Percentiles rank a stretch among this genome's conserved stretches.
Evolutionary conservation across 2,329 filamentous ascomycete species (phyloP).

Genomic region (Geosmithia flava): DNA sequence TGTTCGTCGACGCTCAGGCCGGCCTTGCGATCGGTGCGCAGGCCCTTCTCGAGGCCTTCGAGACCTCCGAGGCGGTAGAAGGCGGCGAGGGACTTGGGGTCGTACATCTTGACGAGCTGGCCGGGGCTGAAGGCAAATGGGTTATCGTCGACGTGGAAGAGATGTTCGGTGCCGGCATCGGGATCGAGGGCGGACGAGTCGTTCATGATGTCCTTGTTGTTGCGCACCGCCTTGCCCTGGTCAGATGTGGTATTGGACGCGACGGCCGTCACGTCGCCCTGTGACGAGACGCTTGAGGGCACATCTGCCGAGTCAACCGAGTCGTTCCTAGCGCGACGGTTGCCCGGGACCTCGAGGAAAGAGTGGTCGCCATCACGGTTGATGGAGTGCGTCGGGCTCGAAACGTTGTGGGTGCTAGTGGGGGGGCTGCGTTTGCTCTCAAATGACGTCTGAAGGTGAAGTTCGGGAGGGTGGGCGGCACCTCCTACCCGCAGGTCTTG

Average conservation of each 20-base stretch:
- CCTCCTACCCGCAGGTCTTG: not conserved
- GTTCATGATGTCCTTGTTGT: constrained; percentile 44
- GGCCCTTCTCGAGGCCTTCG: constrained; percentile 63
- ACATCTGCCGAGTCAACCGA: constrained; percentile 58
- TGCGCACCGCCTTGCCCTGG: constrained; percentile 20
- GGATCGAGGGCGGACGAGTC: constrained; percentile 60
- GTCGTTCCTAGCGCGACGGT: constrained; percentile 48
- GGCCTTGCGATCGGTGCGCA: constrained; percentile 58
- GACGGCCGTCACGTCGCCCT: constrained; percentile 49
- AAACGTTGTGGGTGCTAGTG: constrained; percentile 62
- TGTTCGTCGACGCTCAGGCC: constrained; percentile 71
- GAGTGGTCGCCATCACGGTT: constrained; percentile 32
- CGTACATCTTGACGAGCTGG: constrained; percentile 75
- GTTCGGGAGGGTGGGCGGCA: constrained; percentile 20
- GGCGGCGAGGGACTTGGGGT: constrained; percentile 75
- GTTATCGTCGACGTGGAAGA: constrained; percentile 67
- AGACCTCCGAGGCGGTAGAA: constrained; percentile 74
- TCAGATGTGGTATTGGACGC: constrained; percentile 30
- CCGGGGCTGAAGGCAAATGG: constrained; percentile 79
- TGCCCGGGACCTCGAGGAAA: constrained; percentile 53
- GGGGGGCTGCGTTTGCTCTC: constrained; percentile 56
- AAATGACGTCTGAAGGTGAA: constrained; percentile 45
- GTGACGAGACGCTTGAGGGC: constrained; percentile 44
- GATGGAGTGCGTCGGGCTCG: constrained; percentile 38
- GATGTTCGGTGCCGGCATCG: constrained; percentile 61